phyloP scores from a whole-genome alignment of 306 rosid genomes.

The Rosa multiflora region DNA sequence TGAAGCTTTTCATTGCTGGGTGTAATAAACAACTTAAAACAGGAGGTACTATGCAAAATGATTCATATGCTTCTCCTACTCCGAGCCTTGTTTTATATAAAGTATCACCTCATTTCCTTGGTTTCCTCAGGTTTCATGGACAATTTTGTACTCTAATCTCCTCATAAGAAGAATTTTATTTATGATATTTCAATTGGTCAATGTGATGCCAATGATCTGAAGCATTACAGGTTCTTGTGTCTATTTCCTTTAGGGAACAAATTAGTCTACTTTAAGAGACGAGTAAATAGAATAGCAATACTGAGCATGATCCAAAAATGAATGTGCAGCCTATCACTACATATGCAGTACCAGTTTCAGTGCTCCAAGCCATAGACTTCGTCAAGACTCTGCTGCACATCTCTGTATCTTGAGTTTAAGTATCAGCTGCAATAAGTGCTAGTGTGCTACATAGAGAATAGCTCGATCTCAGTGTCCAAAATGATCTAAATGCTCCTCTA shows the following conservation, averaged over 20 bases:
- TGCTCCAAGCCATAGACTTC: background rate
- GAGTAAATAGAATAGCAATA: background rate
- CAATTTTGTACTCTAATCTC: background rate
- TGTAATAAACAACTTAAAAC: background rate
- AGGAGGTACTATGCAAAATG: background rate
- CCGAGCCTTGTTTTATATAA: background rate
- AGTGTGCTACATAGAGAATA: background rate
- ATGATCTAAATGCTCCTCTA: background rate
- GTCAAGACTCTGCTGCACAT: background rate
- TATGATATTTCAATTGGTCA: background rate
- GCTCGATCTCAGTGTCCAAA: background rate
- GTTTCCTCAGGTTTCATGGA: background rate
- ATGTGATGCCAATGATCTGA: background rate
- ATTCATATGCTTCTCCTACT: background rate
- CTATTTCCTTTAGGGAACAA: background rate
- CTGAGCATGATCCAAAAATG: background rate
- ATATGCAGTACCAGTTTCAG: background rate
- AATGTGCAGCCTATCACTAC: background rate
- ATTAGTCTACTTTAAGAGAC: background rate
- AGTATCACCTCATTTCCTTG: background rate
- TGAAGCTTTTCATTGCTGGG: background rate
- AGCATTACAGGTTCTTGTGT: background rate
- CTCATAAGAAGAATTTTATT: background rate
- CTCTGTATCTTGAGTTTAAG: background rate
- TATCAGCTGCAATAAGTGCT: background rate